These are phyloP conservation scores for Paralagenidium karlingii DNA, from an alignment of 352 stramenopile species.

Conservation along the genomic window DNA sequence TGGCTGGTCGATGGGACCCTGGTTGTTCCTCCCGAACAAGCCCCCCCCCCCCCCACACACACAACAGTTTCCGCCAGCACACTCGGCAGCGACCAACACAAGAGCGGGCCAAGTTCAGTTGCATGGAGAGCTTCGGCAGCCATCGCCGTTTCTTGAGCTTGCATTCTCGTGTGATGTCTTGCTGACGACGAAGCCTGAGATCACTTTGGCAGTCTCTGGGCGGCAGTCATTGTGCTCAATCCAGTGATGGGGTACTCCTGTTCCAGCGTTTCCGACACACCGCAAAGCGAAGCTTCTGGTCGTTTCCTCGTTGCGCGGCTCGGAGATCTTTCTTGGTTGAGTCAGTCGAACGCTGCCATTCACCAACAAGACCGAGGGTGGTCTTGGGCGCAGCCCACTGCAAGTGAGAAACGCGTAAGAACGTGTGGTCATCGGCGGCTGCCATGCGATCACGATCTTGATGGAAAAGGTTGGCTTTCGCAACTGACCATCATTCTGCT, in stretches of 20 bases:
- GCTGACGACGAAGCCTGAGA: slow-evolving; percentile 35
- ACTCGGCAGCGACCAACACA: no score
- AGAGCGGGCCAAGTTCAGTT: no score
- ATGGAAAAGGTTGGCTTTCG: no score
- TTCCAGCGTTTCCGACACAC: slow-evolving; percentile 55
- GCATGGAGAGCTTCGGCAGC: slow-evolving; percentile 70
- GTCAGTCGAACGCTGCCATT: slow-evolving; percentile 77
- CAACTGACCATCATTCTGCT: no score
- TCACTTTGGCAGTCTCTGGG: slow-evolving; percentile 70
- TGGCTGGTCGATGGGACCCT: slow-evolving; percentile 24
- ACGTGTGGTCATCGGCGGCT: no score
- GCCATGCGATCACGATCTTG: no score
- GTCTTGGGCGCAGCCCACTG: no score
- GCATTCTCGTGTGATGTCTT: slow-evolving; percentile 34
- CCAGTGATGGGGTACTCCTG: slow-evolving; percentile 65
- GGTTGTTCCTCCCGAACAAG: no score
- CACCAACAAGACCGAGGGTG: no score
- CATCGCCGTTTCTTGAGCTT: slow-evolving; percentile 58
- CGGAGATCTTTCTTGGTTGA: slow-evolving; percentile 19
- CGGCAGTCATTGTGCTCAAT: slow-evolving; percentile 87
- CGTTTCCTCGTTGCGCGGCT: slow-evolving; percentile 2
- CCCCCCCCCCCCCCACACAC: no score
- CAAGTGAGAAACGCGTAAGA: no score
- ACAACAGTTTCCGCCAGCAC: no score
- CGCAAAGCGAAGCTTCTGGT: slow-evolving; percentile 24